Percentiles rank a stretch among this genome's conserved stretches.
phyloP scores from a whole-genome alignment of 2,329 filamentous ascomycete species.

The Ceratocystis papillata region DNA sequence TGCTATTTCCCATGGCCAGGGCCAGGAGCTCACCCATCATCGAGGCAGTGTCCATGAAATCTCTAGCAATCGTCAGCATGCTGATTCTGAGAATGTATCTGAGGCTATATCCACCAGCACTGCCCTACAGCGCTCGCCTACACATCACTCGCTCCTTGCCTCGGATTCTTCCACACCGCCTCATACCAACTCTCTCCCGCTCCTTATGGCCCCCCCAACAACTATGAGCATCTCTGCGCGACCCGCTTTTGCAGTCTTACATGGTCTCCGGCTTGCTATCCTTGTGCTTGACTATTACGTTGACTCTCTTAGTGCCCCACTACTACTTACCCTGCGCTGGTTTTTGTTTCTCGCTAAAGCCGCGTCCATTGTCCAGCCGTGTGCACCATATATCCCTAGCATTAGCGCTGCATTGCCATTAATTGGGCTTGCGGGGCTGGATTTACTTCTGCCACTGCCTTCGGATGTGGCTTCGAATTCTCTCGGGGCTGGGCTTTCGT shows the following conservation, averaged over 20 bases:
- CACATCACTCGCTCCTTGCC: constrained; percentile 24
- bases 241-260: background rate
- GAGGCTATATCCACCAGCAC: background rate
- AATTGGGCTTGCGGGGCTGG: constrained; percentile 56
- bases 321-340: constrained; percentile 39
- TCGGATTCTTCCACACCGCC: constrained; percentile 26
- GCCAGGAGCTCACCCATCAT: constrained; percentile 6
- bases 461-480: background rate
- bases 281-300: constrained; percentile 14
- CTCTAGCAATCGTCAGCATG: background rate
- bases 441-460: constrained; percentile 39
- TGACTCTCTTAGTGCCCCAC: background rate
- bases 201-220: constrained; percentile 23
- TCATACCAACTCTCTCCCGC: constrained; percentile 21
- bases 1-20: constrained; percentile 6
- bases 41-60: background rate
- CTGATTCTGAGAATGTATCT: too few relatives aligned
- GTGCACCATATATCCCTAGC: constrained; percentile 60
- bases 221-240: background rate
- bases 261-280: background rate
- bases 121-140: constrained; percentile 25
- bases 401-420: constrained; percentile 56
- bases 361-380: constrained; percentile 52
- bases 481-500: too few relatives aligned
- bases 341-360: constrained; percentile 59